Base-by-base conservation (phyloP, 352 stramenopile genomes). In the Globisporangium carolinianum region DNA sequence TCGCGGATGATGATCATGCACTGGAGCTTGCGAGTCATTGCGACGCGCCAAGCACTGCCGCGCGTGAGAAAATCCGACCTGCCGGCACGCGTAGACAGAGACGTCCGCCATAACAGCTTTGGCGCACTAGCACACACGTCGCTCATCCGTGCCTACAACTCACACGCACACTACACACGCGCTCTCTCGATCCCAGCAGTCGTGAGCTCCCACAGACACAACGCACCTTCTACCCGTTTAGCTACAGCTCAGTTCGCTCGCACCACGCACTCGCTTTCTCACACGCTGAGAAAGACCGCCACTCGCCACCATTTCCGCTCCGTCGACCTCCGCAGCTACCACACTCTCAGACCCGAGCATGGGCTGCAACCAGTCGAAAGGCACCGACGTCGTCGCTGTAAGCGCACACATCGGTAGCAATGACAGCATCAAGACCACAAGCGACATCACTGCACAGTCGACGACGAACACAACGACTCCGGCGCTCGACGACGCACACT, bases 281-380 rank as follows among this genome's bases (percentile, higher is more conserved):
- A 51, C 37, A 10, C 55, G 36, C 55, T 54, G 55, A 60, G 55
- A 60, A 60, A 60, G 55, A 45, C 56, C 39, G 49, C 8, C 47
- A 11, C 48, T 36, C 53, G 43, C 41, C 36, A 55, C 12, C 51
- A 63, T 58, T 52, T 56, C 57, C n/a, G 38, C 49, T 15, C 42
- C 17, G 14, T 35, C 24, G 9, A 35, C 42, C 39, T 18, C 18
- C 15, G 35, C 15, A 2, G 12, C n/a, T 12, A 6, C 38, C 32
- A 11, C 35, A 32, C 7, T 35, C 6, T 39, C 46, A 12, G 32
- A 51, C 42, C 39, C 56, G 14, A 51, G 38, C 51, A 89, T 89
- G 79, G 79, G 79, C 24, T 89, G 79, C 66, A 72, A 62, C 61
- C 53, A 89, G 61, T 89, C 79, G 52, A 89, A 79, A 60, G 68